Conservation (phyloP, 2,329 filamentous ascomycete genomes). For the Sarocladiaceae sp. region DNA sequence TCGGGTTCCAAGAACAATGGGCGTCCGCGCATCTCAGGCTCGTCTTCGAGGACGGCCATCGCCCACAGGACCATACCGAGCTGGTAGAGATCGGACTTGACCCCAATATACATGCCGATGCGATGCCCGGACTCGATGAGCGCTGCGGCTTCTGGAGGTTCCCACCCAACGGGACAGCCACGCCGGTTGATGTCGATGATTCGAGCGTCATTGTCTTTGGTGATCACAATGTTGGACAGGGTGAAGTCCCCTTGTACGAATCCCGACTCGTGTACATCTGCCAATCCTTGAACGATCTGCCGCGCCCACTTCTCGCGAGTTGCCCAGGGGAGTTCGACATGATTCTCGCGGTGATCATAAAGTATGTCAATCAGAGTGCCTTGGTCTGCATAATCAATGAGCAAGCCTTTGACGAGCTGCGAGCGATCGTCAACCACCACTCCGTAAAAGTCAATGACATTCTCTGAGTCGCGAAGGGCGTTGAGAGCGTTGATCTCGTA, state of each 20-base stretch:
- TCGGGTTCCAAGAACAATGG: constrained; percentile 58
- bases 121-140: constrained; percentile 84
- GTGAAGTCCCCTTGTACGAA: constrained; percentile 98
- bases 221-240: constrained; percentile 92
- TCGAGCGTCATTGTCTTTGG: constrained; percentile 75
- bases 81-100: constrained; percentile 95
- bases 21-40: constrained; percentile 73
- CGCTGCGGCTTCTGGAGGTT: constrained; percentile 81
- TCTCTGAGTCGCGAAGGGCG: constrained; percentile 62
- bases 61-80: constrained; percentile 97
- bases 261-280: constrained; percentile 89
- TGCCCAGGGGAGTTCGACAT: constrained; percentile 57
- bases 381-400: constrained; percentile 81
- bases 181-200: constrained; percentile 98
- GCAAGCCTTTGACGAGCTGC: constrained; percentile 73
- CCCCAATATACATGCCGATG: constrained; percentile 94
- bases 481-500: constrained; percentile 97
- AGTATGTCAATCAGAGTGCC: constrained; percentile 88
- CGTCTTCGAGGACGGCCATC: constrained; percentile 78
- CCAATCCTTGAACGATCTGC: constrained; percentile 83
- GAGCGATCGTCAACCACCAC: constrained; percentile 87
- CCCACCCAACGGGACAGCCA: constrained; percentile 97
- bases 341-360: constrained; percentile 64
- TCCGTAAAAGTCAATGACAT: constrained; percentile 81
- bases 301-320: constrained; percentile 80